Percentiles rank a stretch among this genome's conserved stretches.
Evolutionary conservation across 169 alveolate species (phyloP).

Genomic region (Toxoplasma gondii): DNA sequence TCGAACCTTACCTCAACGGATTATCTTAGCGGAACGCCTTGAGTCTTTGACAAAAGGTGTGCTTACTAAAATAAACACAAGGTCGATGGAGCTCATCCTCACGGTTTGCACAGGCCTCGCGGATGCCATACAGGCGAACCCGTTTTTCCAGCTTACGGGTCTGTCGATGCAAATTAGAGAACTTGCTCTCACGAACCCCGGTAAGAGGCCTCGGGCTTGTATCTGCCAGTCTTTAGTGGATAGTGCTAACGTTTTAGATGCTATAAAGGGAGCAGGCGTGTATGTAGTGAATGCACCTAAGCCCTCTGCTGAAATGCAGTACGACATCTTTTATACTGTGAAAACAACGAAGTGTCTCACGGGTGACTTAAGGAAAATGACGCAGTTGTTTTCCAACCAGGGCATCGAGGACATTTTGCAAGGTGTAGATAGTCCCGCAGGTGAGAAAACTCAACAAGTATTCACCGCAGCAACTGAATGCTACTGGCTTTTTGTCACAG

Average conservation of each 20-base stretch:
- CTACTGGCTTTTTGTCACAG: not conserved
- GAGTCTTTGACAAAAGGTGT: conserved; percentile 1
- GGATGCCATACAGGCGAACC: conserved; percentile 50
- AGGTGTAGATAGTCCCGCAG: conserved; percentile 64
- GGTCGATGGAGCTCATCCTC: not conserved
- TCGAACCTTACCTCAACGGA: not conserved
- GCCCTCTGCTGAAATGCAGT: conserved; percentile 25
- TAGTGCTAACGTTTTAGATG: not conserved
- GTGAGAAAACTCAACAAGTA: not conserved
- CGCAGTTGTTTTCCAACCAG: not conserved
- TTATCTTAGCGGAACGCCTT: conserved; percentile 8
- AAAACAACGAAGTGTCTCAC: not conserved
- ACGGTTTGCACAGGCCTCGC: conserved; percentile 33
- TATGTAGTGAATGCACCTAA: conserved; percentile 50
- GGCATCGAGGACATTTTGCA: conserved; percentile 52
- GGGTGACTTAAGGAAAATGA: not conserved
- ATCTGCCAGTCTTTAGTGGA: not conserved
- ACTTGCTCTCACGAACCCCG: conserved; percentile 57
- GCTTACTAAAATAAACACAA: not conserved
- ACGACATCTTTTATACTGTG: not conserved
- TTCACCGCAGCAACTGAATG: not conserved
- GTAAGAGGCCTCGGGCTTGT: not conserved
- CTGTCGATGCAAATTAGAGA: conserved; percentile 54
- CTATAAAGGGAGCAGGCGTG: conserved; percentile 56
- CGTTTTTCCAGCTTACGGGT: conserved; percentile 61